phyloP scores from a whole-genome alignment of 257 asterid species.

The Osmanthus fragrans region DNA sequence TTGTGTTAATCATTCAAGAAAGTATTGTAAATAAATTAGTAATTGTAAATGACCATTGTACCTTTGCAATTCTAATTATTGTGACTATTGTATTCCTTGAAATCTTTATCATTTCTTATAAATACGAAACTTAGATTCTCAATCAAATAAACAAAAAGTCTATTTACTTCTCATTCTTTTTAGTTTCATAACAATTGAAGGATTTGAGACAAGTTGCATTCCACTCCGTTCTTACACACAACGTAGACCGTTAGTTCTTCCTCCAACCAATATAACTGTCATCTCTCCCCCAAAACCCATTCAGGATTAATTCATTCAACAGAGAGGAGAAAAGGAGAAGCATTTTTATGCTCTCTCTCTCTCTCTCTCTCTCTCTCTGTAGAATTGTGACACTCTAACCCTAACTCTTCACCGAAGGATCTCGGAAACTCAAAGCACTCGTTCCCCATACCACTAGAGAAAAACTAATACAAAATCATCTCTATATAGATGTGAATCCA shows the following conservation, averaged over 20 bases:
- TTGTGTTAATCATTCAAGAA: no score
- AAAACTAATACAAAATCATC: not conserved
- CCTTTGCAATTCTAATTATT: no score
- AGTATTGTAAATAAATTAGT: no score
- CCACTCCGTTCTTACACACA: not conserved
- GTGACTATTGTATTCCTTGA: no score
- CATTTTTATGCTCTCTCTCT: conserved; percentile 8
- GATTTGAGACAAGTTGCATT: not conserved
- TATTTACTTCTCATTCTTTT: no score
- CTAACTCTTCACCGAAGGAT: conserved; percentile 35
- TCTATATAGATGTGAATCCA: conserved; percentile 13
- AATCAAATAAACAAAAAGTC: no score
- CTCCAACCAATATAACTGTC: conserved; percentile 29
- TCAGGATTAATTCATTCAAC: not conserved
- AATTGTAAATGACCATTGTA: no score
- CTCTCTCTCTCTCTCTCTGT: not conserved
- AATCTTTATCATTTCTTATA: no score
- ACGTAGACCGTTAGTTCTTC: not conserved
- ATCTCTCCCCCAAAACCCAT: not conserved
- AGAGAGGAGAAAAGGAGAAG: conserved; percentile 7
- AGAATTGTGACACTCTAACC: conserved; percentile 44
- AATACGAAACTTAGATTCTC: no score
- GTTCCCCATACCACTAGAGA: not conserved
- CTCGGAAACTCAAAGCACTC: not conserved
- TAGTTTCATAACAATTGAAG: no score